Percentiles rank a stretch among this genome's conserved stretches.
Evolutionary conservation across 164 flowering plant genomes (phyloP).

Genomic region (Liquidambar formosana): DNA sequence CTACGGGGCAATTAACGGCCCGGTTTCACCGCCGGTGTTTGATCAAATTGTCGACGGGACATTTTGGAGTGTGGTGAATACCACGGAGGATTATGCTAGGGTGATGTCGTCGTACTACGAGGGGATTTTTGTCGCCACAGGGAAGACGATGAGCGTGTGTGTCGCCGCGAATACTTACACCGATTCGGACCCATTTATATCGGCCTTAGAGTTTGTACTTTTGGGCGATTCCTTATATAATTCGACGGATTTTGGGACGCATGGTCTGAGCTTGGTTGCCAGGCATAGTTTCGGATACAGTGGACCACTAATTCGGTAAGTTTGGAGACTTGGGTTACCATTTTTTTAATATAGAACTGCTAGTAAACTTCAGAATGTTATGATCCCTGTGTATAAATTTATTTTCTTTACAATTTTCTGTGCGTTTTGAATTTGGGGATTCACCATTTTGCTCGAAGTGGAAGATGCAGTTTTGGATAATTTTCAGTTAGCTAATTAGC

Average conservation of each 20-base stretch:
- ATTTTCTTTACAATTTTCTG: background rate
- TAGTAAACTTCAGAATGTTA: background rate
- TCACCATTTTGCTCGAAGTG: no score
- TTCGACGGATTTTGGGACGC: conserved; percentile 62
- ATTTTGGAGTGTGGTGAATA: conserved; percentile 80
- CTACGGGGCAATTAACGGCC: conserved; percentile 72
- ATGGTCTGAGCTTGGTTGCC: conserved; percentile 59
- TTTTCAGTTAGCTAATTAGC: no score
- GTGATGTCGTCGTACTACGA: conserved; percentile 64
- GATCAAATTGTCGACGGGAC: conserved; percentile 93
- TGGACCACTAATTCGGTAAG: conserved; percentile 61
- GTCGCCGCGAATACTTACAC: conserved; percentile 62
- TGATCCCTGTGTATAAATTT: background rate
- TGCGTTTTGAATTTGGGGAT: background rate
- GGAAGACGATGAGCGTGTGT: conserved; percentile 76
- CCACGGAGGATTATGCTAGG: conserved; percentile 62
- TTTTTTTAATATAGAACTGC: background rate
- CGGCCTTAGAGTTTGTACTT: conserved; percentile 64
- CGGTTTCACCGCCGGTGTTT: conserved; percentile 65
- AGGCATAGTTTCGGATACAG: conserved; percentile 73
- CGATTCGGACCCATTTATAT: conserved; percentile 82
- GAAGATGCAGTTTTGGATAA: no score
- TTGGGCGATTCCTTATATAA: conserved; percentile 71
- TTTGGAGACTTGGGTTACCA: background rate
- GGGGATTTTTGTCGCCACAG: conserved; percentile 71